Conservation (phyloP, 2,329 filamentous ascomycete species). For the Phyllosticta paracitricarpa region DNA sequence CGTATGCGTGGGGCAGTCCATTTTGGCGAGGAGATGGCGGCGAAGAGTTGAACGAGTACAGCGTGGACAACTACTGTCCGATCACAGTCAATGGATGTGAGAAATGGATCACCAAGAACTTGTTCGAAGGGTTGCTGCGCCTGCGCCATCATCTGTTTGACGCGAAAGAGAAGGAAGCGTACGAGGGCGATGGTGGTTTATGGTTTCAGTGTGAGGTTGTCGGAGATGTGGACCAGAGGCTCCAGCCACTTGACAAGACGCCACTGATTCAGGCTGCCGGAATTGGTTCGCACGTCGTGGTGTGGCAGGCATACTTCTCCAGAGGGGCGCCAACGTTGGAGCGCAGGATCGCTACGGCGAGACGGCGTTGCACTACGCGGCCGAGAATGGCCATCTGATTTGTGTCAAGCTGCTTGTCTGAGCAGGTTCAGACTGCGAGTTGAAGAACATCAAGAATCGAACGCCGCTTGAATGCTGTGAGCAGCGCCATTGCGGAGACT, state of each 20-base stretch:
- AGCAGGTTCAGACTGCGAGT: not conserved
- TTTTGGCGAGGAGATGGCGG: not conserved
- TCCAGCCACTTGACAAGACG: not conserved
- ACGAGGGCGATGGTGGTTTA: not conserved
- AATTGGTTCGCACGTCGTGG: not conserved
- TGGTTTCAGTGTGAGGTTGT: too few relatives aligned
- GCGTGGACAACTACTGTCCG: not conserved
- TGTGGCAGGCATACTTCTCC: not conserved
- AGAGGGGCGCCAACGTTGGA: not conserved
- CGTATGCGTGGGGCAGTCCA: not conserved
- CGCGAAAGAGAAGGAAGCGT: too few relatives aligned
- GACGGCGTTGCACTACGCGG: conserved; percentile 2
- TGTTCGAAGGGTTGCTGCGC: conserved; percentile 3
- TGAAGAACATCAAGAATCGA: not conserved
- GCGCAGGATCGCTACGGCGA: conserved; percentile 1
- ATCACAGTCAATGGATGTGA: not conserved
- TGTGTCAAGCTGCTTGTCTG: not conserved
- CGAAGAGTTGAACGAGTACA: not conserved
- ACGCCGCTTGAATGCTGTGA: not conserved
- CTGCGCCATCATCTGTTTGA: not conserved
- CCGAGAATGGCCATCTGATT: not conserved
- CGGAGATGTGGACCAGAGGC: not conserved
- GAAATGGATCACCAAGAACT: not conserved
- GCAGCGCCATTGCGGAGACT: not conserved
- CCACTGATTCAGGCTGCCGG: not conserved